Base-by-base conservation (phyloP, 306 rosid genomes). In the Acacia confusa region DNA sequence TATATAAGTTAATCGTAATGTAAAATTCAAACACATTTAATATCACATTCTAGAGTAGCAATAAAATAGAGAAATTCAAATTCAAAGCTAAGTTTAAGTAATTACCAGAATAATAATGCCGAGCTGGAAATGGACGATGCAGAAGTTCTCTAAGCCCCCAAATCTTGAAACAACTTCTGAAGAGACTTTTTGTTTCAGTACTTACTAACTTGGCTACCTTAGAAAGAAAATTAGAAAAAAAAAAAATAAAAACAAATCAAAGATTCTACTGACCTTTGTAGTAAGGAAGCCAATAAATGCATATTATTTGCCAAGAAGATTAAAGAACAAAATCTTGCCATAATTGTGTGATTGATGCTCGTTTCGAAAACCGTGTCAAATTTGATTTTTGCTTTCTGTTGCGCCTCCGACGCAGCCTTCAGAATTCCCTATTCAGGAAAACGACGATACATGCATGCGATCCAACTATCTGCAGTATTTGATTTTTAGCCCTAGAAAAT, bases 71-170 rank as follows among this genome's bases (percentile, higher is more conserved):
- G 41, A 41, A 4, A 67, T 10, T 13, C n/a, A 25, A 70, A 45
- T 7, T n/a, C 12, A 52, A 71, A 19, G 44, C 14, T 32, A 24
- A 43, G 13, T 43, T 43, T 10, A 41, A 17, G 16, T 48, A 4
- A 64, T 76, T 81, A 83, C 90, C 86, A 75, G 70, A 81, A 70
- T 57, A 81, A 70, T 57, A 53, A 63, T 65, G 45, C 48, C 43
- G 71, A 53, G 60, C 78, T 41, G 78, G 69, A 81, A 75, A 70
- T n/a, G 22, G 20, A 30, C 40, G 44, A 57, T 25, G 72, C 64
- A 48, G 75, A 52, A 79, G 72, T 60, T 74, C 44, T 55, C 25
- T 55, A 55, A 27, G 16, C 45, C 73, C 72, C 43, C 81, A 75
- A 32, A 32, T 66, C 68, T 15, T 34, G 66, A 48, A 82, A 71